These are phyloP conservation scores for Sugiyamaella neomexicana DNA, from an alignment of 1,139 yeast genomes.

Conservation along the genomic window DNA sequence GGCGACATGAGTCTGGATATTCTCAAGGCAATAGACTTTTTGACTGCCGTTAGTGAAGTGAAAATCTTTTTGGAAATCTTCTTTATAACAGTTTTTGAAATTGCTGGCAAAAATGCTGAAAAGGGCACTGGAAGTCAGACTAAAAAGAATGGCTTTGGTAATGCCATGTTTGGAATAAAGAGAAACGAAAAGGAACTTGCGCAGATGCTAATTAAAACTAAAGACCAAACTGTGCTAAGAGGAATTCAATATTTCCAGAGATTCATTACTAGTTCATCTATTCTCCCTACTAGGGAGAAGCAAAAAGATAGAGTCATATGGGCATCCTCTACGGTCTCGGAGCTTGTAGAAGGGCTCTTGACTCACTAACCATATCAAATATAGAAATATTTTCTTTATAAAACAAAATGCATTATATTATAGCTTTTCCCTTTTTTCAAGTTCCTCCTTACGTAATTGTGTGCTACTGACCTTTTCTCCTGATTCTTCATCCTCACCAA, in stretches of 20 bases:
- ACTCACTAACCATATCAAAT: constrained; percentile 23
- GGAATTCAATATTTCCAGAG: constrained; percentile 73
- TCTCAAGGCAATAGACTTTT: constrained; percentile 70
- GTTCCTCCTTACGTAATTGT: constrained; percentile 43
- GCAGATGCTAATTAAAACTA: constrained; percentile 58
- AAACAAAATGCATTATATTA: constrained; percentile 9
- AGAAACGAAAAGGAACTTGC: constrained; percentile 56
- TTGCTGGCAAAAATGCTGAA: constrained; percentile 60
- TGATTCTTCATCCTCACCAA: constrained; percentile 55
- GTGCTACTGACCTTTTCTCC: constrained; percentile 86
- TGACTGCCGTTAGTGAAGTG: constrained; percentile 65
- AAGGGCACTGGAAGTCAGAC: constrained; percentile 19
- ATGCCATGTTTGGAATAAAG: constrained; percentile 24
- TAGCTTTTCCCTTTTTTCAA: constrained; percentile 22
- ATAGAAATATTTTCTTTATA: not conserved
- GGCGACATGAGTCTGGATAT: constrained; percentile 72
- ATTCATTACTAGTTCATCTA: constrained; percentile 46
- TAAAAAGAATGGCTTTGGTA: constrained; percentile 32
- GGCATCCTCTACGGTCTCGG: constrained; percentile 62
- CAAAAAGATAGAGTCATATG: constrained; percentile 66
- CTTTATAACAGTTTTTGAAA: constrained; percentile 65
- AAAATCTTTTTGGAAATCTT: constrained; percentile 71
- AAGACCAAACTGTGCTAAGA: constrained; percentile 63
- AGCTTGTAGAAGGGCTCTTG: constrained; percentile 53
- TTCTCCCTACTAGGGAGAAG: constrained; percentile 39